These are phyloP conservation scores for Kernera saxatilis DNA, from an alignment of 345 rosid genomes.

Conservation along the genomic window DNA sequence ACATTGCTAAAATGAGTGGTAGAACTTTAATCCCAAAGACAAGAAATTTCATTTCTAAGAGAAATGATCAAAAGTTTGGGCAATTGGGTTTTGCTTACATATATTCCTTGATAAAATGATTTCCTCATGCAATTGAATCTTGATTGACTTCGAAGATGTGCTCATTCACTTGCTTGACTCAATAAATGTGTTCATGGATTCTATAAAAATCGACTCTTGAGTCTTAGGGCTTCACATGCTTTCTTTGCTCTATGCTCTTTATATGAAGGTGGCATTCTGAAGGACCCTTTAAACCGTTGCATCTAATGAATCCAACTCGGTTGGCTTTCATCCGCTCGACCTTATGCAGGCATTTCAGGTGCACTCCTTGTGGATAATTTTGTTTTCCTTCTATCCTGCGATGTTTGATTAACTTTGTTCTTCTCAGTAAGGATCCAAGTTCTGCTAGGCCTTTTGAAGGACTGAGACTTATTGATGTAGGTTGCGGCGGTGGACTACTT, in stretches of 20 bases:
- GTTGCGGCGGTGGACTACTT: slow-evolving; percentile 95
- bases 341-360: slow-evolving; percentile 86
- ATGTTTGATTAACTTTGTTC: not conserved
- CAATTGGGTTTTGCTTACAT: not conserved
- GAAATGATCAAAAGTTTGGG: too few species aligned
- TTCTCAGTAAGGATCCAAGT: slow-evolving; percentile 67
- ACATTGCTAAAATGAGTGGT: not conserved
- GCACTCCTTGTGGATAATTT: not conserved
- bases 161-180: not conserved
- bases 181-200: not conserved
- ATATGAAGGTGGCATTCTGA: slow-evolving; percentile 81
- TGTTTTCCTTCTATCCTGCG: not conserved
- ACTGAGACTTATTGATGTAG: slow-evolving; percentile 66
- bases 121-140: not conserved
- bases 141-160: not conserved
- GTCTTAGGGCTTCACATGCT: not conserved
- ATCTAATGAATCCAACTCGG: slow-evolving; percentile 76
- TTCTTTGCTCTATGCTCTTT: not conserved
- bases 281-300: slow-evolving; percentile 90
- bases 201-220: not conserved
- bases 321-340: slow-evolving; percentile 87
- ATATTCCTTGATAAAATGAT: not conserved
- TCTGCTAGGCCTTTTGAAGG: slow-evolving; percentile 82
- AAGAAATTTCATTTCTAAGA: too few species aligned
- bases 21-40: not conserved